A percentile compares a stretch with the other conserved stretches of the same genome.
These are phyloP conservation scores for Achlya hypogyna DNA, from an alignment of 352 stramenopile species.

Conservation along the genomic window DNA sequence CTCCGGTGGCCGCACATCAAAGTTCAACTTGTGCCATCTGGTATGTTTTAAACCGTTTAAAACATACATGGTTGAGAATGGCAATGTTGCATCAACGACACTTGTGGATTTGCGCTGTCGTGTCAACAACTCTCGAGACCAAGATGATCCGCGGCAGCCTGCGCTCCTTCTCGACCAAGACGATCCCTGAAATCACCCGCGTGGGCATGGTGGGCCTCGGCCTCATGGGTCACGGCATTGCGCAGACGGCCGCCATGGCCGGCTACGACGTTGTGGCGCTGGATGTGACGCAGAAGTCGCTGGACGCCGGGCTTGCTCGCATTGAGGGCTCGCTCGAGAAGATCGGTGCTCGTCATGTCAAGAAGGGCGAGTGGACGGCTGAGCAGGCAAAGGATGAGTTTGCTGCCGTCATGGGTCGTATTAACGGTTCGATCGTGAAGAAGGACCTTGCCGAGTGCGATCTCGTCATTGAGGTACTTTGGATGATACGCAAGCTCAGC, in stretches of 20 bases:
- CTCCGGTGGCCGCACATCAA: no score
- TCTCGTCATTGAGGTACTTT: conserved; percentile 86
- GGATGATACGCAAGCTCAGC: not conserved
- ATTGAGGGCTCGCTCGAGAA: conserved; percentile 91
- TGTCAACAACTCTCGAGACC: not conserved
- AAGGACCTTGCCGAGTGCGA: conserved; percentile 85
- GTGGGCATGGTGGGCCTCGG: conserved; percentile 94
- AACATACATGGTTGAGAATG: no score
- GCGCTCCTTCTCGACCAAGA: conserved; percentile 23
- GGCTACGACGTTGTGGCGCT: conserved; percentile 81
- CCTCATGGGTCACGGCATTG: conserved; percentile 97
- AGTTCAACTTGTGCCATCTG: not conserved
- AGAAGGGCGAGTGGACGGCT: conserved; percentile 82
- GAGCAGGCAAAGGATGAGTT: conserved; percentile 64
- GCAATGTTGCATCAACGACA: conserved; percentile 2
- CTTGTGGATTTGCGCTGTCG: not conserved
- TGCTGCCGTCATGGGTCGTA: conserved; percentile 51
- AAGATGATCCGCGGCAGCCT: not conserved
- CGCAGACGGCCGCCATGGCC: conserved; percentile 83
- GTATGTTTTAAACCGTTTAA: not conserved
- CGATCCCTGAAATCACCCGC: conserved; percentile 53
- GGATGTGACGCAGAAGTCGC: conserved; percentile 57
- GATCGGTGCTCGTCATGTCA: conserved; percentile 67
- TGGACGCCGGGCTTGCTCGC: conserved; percentile 81
- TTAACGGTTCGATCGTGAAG: conserved; percentile 87